Evolutionary conservation across 768 basidiomycete species (phyloP), one percentile per base, ranked within the genome.

Genomic region (Tulasnella sp.): DNA sequence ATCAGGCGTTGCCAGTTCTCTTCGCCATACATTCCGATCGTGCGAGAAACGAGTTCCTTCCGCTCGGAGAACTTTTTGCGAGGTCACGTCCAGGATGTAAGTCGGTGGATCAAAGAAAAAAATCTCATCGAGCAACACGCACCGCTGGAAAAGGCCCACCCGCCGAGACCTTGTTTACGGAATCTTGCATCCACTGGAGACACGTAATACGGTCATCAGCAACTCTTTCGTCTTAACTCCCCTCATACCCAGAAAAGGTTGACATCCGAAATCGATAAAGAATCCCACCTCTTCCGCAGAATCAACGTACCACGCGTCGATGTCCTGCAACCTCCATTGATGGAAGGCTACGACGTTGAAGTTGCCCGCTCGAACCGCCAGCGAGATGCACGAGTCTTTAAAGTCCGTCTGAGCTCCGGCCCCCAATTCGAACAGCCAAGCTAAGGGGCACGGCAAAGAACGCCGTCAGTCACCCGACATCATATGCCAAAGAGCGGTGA

Each of bases 391-490:
- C 18, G 88, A 92, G 82, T 85, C 83, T 79, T 94, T 92, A 80
- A 90, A 91, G 84, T 96, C 95, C 0, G 86, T 85, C 58, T 95
- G 89, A 0, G 94, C 94, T 24, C 95, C 95, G 1, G 94, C 96
- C 0, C 93, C 93, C 60, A 96, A 89, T 85, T 98, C 96, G 85
- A 97, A 97, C 11, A 98, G 88, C 96, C 95, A 97, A 24, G 95
- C 96, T 95, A 80, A 18, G 75, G 46, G 34, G 40, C 46, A 28
- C 58, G 78, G 82, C 75, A 81, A 34, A 31, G 40, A 14, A 20
- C 48, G 69, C 79, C 34, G 58, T 77, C 9, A 37, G 46, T 44
- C 16, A 76, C 37, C 11, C 41, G n/a, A 44, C 40, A 28, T 64
- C 79, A 31, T 60, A 28, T n/a, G 54, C 72, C 28, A 75, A 74